phyloP scores from a whole-genome alignment of 176 grass and related monocot species.

The Dendrocalamus sinicus region DNA sequence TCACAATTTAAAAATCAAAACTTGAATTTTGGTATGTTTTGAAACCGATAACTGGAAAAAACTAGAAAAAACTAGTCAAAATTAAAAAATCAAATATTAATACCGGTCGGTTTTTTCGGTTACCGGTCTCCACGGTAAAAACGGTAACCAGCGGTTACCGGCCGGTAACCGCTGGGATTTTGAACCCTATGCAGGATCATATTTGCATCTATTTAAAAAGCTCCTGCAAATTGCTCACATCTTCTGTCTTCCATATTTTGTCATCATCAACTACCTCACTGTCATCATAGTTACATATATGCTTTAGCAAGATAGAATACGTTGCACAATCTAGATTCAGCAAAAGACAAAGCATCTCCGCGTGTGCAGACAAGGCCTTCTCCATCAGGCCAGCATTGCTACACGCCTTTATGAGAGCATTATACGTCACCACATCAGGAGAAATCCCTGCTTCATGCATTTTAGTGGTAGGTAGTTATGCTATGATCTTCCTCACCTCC shows the following conservation, averaged over 20 bases:
- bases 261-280: neutral
- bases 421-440: neutral
- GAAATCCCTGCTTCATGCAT: conserved; percentile 12
- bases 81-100: too few relatives aligned
- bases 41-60: too few relatives aligned
- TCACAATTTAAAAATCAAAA: too few relatives aligned
- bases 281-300: conserved; percentile 13
- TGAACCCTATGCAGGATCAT: neutral
- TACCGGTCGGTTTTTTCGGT: too few relatives aligned
- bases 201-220: conserved; percentile 29
- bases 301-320: conserved; percentile 7
- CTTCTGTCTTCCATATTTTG: conserved; percentile 39
- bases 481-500: neutral
- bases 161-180: too few relatives aligned
- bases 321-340: neutral
- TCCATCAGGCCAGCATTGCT: neutral
- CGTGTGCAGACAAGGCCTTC: conserved; percentile 13
- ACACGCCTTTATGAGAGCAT: neutral
- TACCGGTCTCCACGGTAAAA: too few relatives aligned
- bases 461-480: neutral
- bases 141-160: too few relatives aligned
- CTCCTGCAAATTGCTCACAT: conserved; percentile 16
- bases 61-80: too few relatives aligned
- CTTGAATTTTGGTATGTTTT: too few relatives aligned
- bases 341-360: neutral